Conservation (phyloP, 1,284 basidiomycete genomes). For the Ustilago xerochloae region DNA sequence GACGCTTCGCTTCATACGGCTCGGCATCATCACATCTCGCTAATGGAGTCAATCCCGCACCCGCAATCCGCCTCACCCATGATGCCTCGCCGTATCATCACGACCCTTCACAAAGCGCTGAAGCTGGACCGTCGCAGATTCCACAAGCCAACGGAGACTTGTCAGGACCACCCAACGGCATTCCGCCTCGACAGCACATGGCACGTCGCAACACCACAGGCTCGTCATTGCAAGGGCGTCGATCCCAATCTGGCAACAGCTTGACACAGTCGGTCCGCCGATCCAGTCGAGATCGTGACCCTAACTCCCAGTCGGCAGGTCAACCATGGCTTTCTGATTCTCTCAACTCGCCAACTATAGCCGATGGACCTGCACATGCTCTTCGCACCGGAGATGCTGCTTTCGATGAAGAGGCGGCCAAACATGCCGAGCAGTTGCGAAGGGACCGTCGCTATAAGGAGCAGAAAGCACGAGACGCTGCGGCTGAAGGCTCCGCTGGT, state of each 20-base stretch:
- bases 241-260: slow-evolving; percentile 37
- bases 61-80: slow-evolving; percentile 47
- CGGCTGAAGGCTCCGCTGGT: slow-evolving; percentile 23
- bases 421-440: slow-evolving; percentile 61
- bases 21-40: slow-evolving; percentile 19
- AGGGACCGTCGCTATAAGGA: slow-evolving; percentile 61
- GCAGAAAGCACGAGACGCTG: slow-evolving; percentile 45
- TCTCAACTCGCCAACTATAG: slow-evolving; percentile 36
- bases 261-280: slow-evolving; percentile 22
- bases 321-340: slow-evolving; percentile 27
- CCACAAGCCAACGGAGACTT: slow-evolving; percentile 3
- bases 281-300: slow-evolving; percentile 46
- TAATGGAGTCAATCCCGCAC: slow-evolving; percentile 20
- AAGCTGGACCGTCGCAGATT: slow-evolving; percentile 12
- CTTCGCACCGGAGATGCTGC: slow-evolving; percentile 61
- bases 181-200: slow-evolving; percentile 33
- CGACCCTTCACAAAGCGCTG: slow-evolving; percentile 9
- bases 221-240: slow-evolving; percentile 37
- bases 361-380: slow-evolving; percentile 30
- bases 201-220: slow-evolving; percentile 56
- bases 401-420: slow-evolving; percentile 65
- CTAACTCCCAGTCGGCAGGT: slow-evolving; percentile 16
- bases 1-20: slow-evolving; percentile 22
- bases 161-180: slow-evolving; percentile 16
- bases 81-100: slow-evolving; percentile 39